Evolutionary conservation across 2,329 filamentous ascomycete species (phyloP).

Genomic region (Fusarium concolor): DNA sequence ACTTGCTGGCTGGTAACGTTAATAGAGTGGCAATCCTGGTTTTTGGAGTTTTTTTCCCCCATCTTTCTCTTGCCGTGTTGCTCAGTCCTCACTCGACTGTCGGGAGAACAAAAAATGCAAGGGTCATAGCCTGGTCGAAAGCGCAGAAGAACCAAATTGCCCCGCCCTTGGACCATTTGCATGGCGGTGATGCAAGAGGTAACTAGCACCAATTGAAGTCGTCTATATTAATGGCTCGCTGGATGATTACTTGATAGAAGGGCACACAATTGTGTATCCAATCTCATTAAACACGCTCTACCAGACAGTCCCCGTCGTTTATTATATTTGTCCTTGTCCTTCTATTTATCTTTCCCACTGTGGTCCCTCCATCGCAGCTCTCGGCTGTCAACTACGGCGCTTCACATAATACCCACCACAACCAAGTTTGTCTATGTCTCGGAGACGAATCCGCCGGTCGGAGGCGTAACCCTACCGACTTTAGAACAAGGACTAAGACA

Average conservation of each 20-base stretch:
- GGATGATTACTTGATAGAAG: slow-evolving; percentile 3
- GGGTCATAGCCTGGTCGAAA: slow-evolving; percentile 19
- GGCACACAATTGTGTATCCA: background rate
- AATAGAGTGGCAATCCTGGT: slow-evolving; percentile 10
- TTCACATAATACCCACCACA: slow-evolving; percentile 25
- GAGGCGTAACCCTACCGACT: slow-evolving; percentile 27
- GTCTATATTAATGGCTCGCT: slow-evolving; percentile 22
- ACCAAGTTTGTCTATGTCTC: slow-evolving; percentile 20
- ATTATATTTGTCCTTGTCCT: background rate
- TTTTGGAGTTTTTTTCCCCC: background rate
- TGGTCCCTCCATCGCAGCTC: slow-evolving; percentile 1
- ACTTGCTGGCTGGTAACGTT: slow-evolving; percentile 13
- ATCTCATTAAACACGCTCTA: background rate
- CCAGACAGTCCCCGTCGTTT: background rate
- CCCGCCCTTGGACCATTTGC: slow-evolving; percentile 25
- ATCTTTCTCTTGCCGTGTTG: background rate
- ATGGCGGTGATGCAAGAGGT: slow-evolving; percentile 32
- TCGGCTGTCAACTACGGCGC: slow-evolving; percentile 14
- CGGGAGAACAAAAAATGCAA: slow-evolving; percentile 10
- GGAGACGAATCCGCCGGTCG: slow-evolving; percentile 34
- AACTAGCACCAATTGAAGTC: slow-evolving; percentile 1
- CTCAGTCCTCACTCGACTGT: slow-evolving; percentile 18
- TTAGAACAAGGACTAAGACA: slow-evolving; percentile 32
- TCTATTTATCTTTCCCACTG: background rate
- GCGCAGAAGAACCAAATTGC: slow-evolving; percentile 14